phyloP scores from a whole-genome alignment of 2,329 filamentous ascomycete species.

The Chaetothyriales sp. region DNA sequence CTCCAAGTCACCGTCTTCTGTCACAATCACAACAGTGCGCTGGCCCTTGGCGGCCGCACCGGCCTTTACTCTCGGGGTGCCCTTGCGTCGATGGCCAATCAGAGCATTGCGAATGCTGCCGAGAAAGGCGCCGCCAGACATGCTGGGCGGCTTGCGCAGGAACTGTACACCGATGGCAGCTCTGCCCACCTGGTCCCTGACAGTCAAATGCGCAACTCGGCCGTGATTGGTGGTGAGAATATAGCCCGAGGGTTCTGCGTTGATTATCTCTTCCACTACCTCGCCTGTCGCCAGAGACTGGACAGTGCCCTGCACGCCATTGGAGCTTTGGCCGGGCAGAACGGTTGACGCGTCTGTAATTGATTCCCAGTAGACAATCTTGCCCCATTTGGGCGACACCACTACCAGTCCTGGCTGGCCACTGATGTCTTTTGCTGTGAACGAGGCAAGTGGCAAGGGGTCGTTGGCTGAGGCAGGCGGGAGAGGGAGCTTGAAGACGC shows the following conservation, averaged over 20 bases:
- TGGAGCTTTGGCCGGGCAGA: conserved; percentile 66
- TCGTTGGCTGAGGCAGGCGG: conserved; percentile 51
- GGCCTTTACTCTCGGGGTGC: conserved; percentile 65
- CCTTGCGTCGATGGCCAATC: conserved; percentile 53
- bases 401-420: conserved; percentile 75
- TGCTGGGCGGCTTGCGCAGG: conserved; percentile 41
- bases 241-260: conserved; percentile 76
- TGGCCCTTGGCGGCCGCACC: conserved; percentile 60
- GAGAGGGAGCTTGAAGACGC: conserved; percentile 65
- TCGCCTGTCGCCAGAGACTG: conserved; percentile 66
- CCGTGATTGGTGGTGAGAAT: conserved; percentile 73
- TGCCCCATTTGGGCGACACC: conserved; percentile 68
- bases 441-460: conserved; percentile 63
- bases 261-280: conserved; percentile 58
- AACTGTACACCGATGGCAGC: conserved; percentile 66
- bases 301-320: conserved; percentile 61
- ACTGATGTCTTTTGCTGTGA: conserved; percentile 66
- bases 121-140: conserved; percentile 54
- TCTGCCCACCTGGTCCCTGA: conserved; percentile 75
- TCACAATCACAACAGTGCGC: conserved; percentile 67
- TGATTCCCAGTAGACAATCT: conserved; percentile 88
- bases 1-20: conserved; percentile 61
- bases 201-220: conserved; percentile 67
- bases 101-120: conserved; percentile 68
- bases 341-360: conserved; percentile 77